Evolutionary conservation across 2,329 filamentous ascomycete species (phyloP), one percentile per base, ranked within the genome.

Genomic region (Cladosporium velox): DNA sequence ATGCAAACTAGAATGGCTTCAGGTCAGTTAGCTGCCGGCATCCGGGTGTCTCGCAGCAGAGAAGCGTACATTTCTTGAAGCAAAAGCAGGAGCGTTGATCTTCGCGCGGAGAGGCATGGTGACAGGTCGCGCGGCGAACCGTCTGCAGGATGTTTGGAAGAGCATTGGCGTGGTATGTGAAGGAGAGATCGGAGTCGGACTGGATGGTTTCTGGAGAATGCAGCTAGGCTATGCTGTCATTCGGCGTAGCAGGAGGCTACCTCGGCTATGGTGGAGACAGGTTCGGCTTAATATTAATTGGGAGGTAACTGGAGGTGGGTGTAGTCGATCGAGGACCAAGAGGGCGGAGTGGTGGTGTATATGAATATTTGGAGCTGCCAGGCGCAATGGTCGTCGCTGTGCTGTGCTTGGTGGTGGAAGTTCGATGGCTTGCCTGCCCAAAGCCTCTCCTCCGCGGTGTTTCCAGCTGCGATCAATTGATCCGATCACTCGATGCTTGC

Each of bases 51-150:
- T 59, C 24, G 55, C 57, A 44, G 63, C 30, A 65, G n/a, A 57
- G 58, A 81, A 84, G 71, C 28, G 66, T 79, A 90, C 87, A 79
- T 81, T 82, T 75, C 84, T 80, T 73, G 70, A 70, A 49, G 65
- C 59, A 71, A 87, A 83, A 62, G 85, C 84, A 70, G 88, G 83
- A 77, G 86, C 85, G 75, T 84, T 80, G 70, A 93, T 84, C 79
- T 91, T 94, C 68, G 91, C 91, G 82, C 88, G 88, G 70, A 96
- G 85, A 77, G 92, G 92, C 92, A 97, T 97, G 66, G 74, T 79
- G 41, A 70, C 66, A 52, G 73, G 69, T 74, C 78, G 75, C 67
- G 76, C 73, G 65, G 79, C 76, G 72, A 76, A 69, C 65, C 79
- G 74, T 74, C 75, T 74, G 70, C 79, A 75, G 58, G 76, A 73